A percentile compares a stretch with the other conserved stretches of the same genome.
phyloP scores from a whole-genome alignment of 1,139 yeast species.

The Blastobotrys apis region DNA sequence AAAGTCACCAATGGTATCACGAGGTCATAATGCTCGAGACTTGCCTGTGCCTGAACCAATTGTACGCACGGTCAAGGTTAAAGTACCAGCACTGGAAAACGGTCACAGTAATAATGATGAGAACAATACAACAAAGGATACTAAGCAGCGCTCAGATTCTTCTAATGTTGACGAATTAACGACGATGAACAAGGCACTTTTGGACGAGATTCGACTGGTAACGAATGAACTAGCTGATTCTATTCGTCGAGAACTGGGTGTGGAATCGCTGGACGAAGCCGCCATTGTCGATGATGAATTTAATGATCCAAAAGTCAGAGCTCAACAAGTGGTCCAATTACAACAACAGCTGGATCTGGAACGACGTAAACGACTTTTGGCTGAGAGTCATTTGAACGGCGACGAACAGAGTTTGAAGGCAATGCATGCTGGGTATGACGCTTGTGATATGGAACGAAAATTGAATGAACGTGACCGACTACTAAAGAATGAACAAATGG shows the following conservation, averaged over 20 bases:
- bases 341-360: slow-evolving; percentile 33
- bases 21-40: slow-evolving; percentile 6
- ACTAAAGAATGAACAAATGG: slow-evolving; percentile 25
- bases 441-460: slow-evolving; percentile 25
- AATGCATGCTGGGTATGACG: slow-evolving; percentile 16
- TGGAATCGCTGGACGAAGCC: slow-evolving; percentile 19
- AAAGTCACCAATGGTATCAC: not conserved
- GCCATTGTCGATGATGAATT: slow-evolving; percentile 13
- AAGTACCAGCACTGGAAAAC: slow-evolving; percentile 6
- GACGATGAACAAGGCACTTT: slow-evolving; percentile 25
- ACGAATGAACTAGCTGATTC: slow-evolving; percentile 38
- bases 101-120: not conserved
- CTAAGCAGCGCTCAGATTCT: not conserved
- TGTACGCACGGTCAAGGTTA: slow-evolving; percentile 1
- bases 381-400: slow-evolving; percentile 21
- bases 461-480: slow-evolving; percentile 25
- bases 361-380: slow-evolving; percentile 33
- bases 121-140: not conserved
- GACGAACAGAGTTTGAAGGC: slow-evolving; percentile 13
- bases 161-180: slow-evolving; percentile 13
- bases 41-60: slow-evolving; percentile 8
- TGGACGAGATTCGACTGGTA: slow-evolving; percentile 36
- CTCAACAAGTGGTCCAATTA: slow-evolving; percentile 27
- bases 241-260: slow-evolving; percentile 35
- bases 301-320: slow-evolving; percentile 18